Base-by-base conservation (phyloP, 2,329 filamentous ascomycete species). In the Diaporthe eres region DNA sequence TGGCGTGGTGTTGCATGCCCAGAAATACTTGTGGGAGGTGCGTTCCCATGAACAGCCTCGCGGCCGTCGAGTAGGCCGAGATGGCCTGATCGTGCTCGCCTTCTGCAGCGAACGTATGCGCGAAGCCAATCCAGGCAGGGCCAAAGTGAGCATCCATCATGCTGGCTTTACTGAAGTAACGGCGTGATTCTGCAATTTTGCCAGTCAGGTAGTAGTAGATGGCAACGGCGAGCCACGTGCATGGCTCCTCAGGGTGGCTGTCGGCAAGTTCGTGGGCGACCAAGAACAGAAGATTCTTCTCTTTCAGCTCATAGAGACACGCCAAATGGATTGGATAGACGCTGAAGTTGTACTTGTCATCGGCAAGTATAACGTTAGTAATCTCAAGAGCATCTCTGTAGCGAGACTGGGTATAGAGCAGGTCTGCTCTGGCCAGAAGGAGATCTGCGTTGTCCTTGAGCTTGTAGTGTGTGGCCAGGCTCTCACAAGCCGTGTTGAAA, bases 41-140 rank as follows among this genome's bases (percentile, higher is more conserved):
- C 0, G 96, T 98, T 53, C 97, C 97, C 87, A 98, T 98, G 85
- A 99, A 99, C 0, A 99, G 87, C 53, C 97, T 91, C 2, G 96
- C 96, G 0, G 97, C 97, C 0, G 97, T 99, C 42, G 95, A 98
- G 85, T 99, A 99, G 0, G 97, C 97, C 12, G 96, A 97, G 78
- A 99, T 98, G 65, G 97, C 97, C 85, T 99, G 97, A 83, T 99
- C 97, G 83, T 98, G 96, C 84, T 99, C 97, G 71, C 97, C 97
- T 83, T 99, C 97, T 15, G 95, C 96, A 1, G 97, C 97, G 83
- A 99, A 99, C 0, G 97, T 99, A 83, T 99, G 97, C 1, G 97
- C 97, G 82, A 99, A 99, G 1, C 97, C 97, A 78, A 99, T 98
- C 97, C 97, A 99, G 4, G 97, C 97, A 1, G 97, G 95, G 0